These are phyloP conservation scores for Aureoboletus auriporus DNA, from an alignment of 768 basidiomycete genomes.

Conservation along the genomic window DNA sequence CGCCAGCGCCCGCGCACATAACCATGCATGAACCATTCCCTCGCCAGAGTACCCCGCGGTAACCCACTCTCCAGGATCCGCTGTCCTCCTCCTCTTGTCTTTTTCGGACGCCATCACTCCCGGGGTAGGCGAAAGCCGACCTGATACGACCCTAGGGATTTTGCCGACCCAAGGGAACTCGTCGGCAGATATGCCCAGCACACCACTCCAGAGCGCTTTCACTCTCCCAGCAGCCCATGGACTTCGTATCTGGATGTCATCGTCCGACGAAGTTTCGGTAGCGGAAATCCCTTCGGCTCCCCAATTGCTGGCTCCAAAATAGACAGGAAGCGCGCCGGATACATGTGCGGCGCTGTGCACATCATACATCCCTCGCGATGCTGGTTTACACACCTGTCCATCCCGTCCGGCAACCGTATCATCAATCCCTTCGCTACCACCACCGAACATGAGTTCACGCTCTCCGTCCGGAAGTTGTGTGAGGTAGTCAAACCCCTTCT, in stretches of 20 bases:
- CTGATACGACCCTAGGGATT: constrained; percentile 46
- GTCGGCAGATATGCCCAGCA: constrained; percentile 60
- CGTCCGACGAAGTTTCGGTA: constrained; percentile 9
- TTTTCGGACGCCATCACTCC: constrained; percentile 1
- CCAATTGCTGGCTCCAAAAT: constrained; percentile 47
- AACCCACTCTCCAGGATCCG: constrained; percentile 62
- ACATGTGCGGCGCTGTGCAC: constrained; percentile 39
- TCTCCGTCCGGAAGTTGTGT: constrained; percentile 51
- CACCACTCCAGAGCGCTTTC: constrained; percentile 60
- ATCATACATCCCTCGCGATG: constrained; percentile 28
- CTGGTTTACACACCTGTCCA: constrained; percentile 21
- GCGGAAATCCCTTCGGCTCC: constrained; percentile 34
- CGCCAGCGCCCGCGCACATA: constrained; percentile 55
- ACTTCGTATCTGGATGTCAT: constrained; percentile 5
- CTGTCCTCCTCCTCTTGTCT: constrained; percentile 5
- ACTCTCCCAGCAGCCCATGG: constrained; percentile 43
- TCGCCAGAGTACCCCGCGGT: constrained; percentile 69
- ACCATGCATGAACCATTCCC: constrained; percentile 71
- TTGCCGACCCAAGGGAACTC: constrained; percentile 67
- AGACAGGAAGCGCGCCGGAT: constrained; percentile 47
- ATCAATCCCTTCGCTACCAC: constrained; percentile 36
- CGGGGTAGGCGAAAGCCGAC: constrained; percentile 29
- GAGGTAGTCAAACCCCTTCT: constrained; percentile 58
- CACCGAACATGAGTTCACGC: constrained; percentile 64
- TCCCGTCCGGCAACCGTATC: constrained; percentile 10